phyloP scores from a whole-genome alignment of 2,329 filamentous ascomycete species.

The Pseudopyricularia javanii region DNA sequence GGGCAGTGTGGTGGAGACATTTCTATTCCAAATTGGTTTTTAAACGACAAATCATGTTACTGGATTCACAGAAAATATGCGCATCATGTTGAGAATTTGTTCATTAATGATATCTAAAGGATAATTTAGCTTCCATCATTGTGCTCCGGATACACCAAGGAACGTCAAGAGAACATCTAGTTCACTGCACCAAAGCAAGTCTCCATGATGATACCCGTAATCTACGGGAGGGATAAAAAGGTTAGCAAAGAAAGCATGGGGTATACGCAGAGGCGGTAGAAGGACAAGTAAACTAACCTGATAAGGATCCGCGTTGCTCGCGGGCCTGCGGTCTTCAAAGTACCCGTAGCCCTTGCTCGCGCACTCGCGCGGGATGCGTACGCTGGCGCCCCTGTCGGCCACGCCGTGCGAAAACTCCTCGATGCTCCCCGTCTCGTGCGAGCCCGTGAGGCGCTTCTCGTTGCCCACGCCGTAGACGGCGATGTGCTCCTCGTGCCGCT shows the following conservation, averaged over 20 bases:
- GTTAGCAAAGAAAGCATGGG: too few species aligned
- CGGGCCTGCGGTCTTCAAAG: conserved; percentile 46
- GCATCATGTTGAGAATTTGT: too few species aligned
- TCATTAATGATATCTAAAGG: too few species aligned
- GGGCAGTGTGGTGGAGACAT: too few species aligned
- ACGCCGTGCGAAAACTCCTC: conserved; percentile 91
- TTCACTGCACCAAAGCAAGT: conserved; percentile 8
- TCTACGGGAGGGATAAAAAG: conserved; percentile 27
- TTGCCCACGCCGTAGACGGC: conserved; percentile 91
- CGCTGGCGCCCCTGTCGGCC: conserved; percentile 88
- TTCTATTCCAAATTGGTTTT: too few species aligned
- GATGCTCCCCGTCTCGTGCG: conserved; percentile 87
- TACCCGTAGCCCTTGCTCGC: conserved; percentile 67
- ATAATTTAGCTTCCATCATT: too few species aligned
- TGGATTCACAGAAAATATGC: too few species aligned
- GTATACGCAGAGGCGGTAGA: too few species aligned
- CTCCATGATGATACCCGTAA: conserved; percentile 27
- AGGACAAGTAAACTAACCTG: background rate
- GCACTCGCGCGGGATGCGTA: conserved; percentile 61
- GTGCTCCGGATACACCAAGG: too few species aligned
- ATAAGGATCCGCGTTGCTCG: conserved; percentile 62
- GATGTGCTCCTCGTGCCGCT: conserved; percentile 72
- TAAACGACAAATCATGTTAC: too few species aligned
- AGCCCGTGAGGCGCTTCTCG: conserved; percentile 82
- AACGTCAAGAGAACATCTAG: too few species aligned